Evolutionary conservation across 495 filamentous ascomycete species (phyloP), one percentile per base, ranked within the genome.

Genomic region (Xylaria bambusicola): DNA sequence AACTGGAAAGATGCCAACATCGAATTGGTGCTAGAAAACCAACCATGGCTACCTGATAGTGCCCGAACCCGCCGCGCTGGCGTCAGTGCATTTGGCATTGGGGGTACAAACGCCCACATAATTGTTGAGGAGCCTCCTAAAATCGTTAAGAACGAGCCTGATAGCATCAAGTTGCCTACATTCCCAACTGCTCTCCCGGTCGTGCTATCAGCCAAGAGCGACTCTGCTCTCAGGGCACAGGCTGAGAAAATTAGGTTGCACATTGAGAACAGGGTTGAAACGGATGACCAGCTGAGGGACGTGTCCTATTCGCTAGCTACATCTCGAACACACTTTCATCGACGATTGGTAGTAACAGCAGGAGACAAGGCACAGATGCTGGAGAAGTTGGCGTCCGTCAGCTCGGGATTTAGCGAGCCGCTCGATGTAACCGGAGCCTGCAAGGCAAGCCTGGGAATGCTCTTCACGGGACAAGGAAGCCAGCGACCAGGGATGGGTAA

Each of bases 391-490:
- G 24, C 45, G n/a, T 61, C 57, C 13, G 21, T 33, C 2, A 15
- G 15, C 20, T 52, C 41, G 29, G 45, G 31, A 26, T 35, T 31
- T 46, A 47, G 33, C 44, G n/a, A 31, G 17, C 21, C 24, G 42
- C 38, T 27, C 35, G 20, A 17, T 27, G 13, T 21, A 13, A 26
- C 36, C 21, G 55, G 40, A 8, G 44, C 47, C n/a, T 26, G 24
- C 21, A 31, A 52, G 44, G 38, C 58, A 24, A 61, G 27, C 17
- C 29, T 75, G 45, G 69, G 48, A 0, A 71, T 73, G 33, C 62
- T 77, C 41, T 77, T 75, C 58, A 75, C 67, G 7, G 74, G 74
- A 8, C 74, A 77, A 42, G 73, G 74, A 2, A 68, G 70, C 20
- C 72, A 75, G 42, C 67, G 51, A 21, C 40, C 62, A 24, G 63